These are phyloP conservation scores for Leucocoprinus sp. DNA, from an alignment of 768 basidiomycete genomes.

Conservation along the genomic window DNA sequence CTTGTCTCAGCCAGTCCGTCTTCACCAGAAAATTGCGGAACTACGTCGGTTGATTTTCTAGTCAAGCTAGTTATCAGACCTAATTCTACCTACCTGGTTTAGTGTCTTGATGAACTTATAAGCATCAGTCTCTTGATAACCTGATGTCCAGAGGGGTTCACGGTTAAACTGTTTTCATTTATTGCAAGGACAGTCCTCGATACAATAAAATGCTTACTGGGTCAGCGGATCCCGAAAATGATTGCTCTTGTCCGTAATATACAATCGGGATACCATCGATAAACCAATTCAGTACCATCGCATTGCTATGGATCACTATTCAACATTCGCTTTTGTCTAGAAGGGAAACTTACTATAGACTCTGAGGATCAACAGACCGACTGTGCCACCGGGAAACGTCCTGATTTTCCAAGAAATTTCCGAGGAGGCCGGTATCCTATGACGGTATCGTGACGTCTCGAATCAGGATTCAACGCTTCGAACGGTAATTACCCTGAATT, in stretches of 20 bases:
- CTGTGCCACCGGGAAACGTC: slow-evolving; percentile 71
- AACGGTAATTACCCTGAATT: slow-evolving; percentile 34
- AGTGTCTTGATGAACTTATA: slow-evolving; percentile 53
- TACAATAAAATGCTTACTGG: slow-evolving; percentile 34
- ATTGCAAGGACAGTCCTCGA: slow-evolving; percentile 2
- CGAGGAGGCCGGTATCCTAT: slow-evolving; percentile 41
- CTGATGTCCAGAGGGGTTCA: slow-evolving; percentile 67
- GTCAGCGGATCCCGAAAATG: slow-evolving; percentile 53
- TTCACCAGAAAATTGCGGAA: slow-evolving; percentile 57
- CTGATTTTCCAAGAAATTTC: slow-evolving; percentile 78
- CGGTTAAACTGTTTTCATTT: slow-evolving; percentile 48
- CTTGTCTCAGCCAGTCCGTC: slow-evolving; percentile 49
- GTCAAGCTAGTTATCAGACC: background rate
- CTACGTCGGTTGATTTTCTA: slow-evolving; percentile 25
- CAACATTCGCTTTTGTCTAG: background rate
- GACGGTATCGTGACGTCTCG: slow-evolving; percentile 9
- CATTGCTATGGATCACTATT: too few relatives aligned
- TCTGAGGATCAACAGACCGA: slow-evolving; percentile 63
- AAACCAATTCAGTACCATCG: slow-evolving; percentile 69
- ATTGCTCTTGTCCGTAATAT: slow-evolving; percentile 78
- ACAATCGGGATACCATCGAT: slow-evolving; percentile 78
- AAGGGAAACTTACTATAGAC: slow-evolving; percentile 42
- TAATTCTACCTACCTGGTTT: slow-evolving; percentile 44
- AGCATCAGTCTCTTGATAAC: slow-evolving; percentile 48
- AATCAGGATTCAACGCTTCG: background rate